phyloP scores from a whole-genome alignment of 169 alveolate genomes.

The Babesia bovis region DNA sequence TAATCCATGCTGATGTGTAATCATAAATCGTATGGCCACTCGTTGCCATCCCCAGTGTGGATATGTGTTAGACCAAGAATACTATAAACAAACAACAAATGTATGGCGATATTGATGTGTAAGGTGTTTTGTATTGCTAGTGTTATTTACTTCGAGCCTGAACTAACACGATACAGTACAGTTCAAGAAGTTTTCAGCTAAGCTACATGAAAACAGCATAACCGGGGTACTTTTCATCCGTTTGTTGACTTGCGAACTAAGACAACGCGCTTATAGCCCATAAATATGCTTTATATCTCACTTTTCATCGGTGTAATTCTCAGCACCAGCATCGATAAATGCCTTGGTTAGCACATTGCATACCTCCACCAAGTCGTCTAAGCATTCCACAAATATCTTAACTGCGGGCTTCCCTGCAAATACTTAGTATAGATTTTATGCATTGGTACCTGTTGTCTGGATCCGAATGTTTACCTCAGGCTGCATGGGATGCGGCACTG shows the following conservation, averaged over 20 bases:
- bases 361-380: conserved; percentile 66
- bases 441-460: conserved; percentile 80
- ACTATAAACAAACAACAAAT: too few species aligned
- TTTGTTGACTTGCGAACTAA: too few species aligned
- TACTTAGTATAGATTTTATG: neutral
- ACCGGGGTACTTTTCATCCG: too few species aligned
- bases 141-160: too few species aligned
- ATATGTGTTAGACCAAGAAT: too few species aligned
- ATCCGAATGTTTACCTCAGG: conserved; percentile 79
- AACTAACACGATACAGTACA: too few species aligned
- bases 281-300: neutral
- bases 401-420: conserved; percentile 74
- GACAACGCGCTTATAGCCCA: too few species aligned
- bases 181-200: too few species aligned
- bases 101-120: too few species aligned
- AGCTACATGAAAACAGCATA: too few species aligned
- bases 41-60: neutral
- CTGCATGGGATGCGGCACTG: conserved; percentile 86
- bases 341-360: conserved; percentile 70
- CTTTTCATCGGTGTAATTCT: conserved; percentile 9
- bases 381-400: conserved; percentile 65
- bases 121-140: too few species aligned
- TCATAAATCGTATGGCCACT: neutral
- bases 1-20: conserved; percentile 1
- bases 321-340: conserved; percentile 61